A percentile compares a stretch with the other conserved stretches of the same genome.
Evolutionary conservation across 1,139 yeast species (phyloP).

Genomic region (Pichia sp.): DNA sequence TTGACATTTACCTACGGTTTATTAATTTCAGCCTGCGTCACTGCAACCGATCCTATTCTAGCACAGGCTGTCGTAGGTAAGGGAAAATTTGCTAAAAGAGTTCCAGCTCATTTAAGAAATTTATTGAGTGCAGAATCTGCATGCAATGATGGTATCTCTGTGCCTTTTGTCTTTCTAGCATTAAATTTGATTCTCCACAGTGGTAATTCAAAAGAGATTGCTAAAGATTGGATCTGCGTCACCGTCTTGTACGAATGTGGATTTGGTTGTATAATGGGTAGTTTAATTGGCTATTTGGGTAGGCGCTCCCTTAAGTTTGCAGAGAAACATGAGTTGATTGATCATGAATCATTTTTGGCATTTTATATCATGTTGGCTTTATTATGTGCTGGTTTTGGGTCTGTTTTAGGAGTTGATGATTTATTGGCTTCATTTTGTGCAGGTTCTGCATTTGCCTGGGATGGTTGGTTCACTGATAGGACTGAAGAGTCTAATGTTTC

Average conservation of each 20-base stretch:
- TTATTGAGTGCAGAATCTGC: slow-evolving; percentile 90
- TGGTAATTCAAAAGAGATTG: slow-evolving; percentile 59
- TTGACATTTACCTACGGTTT: slow-evolving; percentile 70
- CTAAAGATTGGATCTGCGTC: slow-evolving; percentile 76
- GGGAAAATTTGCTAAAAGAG: slow-evolving; percentile 94
- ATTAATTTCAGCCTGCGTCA: slow-evolving; percentile 83
- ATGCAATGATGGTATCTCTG: slow-evolving; percentile 98
- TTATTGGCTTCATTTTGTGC: slow-evolving; percentile 90
- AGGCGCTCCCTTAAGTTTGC: slow-evolving; percentile 73
- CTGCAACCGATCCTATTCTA: slow-evolving; percentile 96
- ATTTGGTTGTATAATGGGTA: slow-evolving; percentile 77
- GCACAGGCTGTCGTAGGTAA: slow-evolving; percentile 98
- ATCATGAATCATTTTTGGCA: slow-evolving; percentile 89
- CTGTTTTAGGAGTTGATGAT: slow-evolving; percentile 89
- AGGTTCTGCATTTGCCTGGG: slow-evolving; percentile 96
- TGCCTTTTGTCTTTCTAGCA: slow-evolving; percentile 82
- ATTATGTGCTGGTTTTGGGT: slow-evolving; percentile 88
- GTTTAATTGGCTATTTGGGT: slow-evolving; percentile 65
- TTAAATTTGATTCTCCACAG: slow-evolving; percentile 58
- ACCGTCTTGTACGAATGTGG: slow-evolving; percentile 84
- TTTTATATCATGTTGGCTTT: slow-evolving; percentile 82
- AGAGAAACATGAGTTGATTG: slow-evolving; percentile 67
- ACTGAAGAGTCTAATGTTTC: slow-evolving; percentile 92
- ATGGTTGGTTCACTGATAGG: slow-evolving; percentile 81
- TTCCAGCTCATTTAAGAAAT: slow-evolving; percentile 93